These are phyloP conservation scores for Leccinum arenicola DNA, from an alignment of 768 basidiomycete genomes.

Conservation along the genomic window DNA sequence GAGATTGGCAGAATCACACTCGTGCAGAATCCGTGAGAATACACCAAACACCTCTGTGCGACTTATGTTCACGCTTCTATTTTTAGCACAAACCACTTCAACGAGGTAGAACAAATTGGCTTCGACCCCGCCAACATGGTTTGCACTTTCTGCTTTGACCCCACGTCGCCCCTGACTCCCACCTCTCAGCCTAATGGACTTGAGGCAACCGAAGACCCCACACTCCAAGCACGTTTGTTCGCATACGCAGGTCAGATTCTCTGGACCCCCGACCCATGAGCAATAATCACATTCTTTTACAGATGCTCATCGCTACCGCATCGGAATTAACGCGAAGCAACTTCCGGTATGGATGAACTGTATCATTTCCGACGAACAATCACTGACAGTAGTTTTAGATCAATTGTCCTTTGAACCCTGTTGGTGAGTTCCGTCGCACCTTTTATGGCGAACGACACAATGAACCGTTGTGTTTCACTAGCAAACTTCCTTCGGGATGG, in stretches of 20 bases:
- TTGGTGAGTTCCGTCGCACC: conserved; percentile 24
- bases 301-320: conserved; percentile 41
- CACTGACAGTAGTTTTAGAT: conserved; percentile 17
- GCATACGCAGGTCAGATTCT: conserved; percentile 45
- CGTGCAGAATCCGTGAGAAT: conserved; percentile 36
- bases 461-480: conserved; percentile 2
- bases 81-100: conserved; percentile 28
- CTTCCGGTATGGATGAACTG: conserved; percentile 27
- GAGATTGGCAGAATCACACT: conserved; percentile 39
- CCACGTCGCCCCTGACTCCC: neutral
- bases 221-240: conserved; percentile 56
- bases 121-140: conserved; percentile 53
- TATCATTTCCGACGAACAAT: neutral
- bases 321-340: conserved; percentile 38
- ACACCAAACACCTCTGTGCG: neutral
- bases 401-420: conserved; percentile 38
- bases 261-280: neutral
- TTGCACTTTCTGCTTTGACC: neutral
- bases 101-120: conserved; percentile 42
- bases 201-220: conserved; percentile 55
- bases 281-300: neutral
- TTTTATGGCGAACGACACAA: no score
- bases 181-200: conserved; percentile 28
- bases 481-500: conserved; percentile 41
- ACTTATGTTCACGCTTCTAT: neutral